Base-by-base conservation (phyloP, 2,329 filamentous ascomycete genomes). In the Microdochium trichocladiopsis region DNA sequence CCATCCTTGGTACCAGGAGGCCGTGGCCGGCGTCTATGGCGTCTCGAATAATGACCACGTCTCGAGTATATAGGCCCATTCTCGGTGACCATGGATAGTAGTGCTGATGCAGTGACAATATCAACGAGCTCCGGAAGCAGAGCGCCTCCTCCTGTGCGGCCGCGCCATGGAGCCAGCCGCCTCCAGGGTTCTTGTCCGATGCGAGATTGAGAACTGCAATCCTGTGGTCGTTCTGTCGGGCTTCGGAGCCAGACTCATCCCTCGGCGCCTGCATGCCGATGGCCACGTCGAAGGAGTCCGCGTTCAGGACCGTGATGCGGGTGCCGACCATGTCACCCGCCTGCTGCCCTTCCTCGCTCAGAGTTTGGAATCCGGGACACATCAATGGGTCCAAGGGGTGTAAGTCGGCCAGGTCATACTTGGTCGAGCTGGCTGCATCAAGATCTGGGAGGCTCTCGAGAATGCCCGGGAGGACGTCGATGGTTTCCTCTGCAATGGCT, bases 81-180 rank as follows among this genome's bases (percentile, higher is more conserved):
- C 53, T 49, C 4, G 55, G 47, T 18, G n/a, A 25, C 52, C 57
- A 57, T 4, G 60, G 64, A 48, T 64, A 66, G 50, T 62, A 55
- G 2, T 18, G 12, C 37, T 47, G 48, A 33, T 57, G 55, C 18
- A 75, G 64, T 2, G 69, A 69, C 21, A 64, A 56, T 51, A 63
- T 72, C 18, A 76, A 71, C 0, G 72, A 70, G 47, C 72, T 76
- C 31, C 80, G 73, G 57, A 77, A 79, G 65, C 78, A 84, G n/a
- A 84, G 69, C 14, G 75, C 73, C 69, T 84, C 81, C 67, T 84
- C 80, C 62, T 84, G 81, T 2, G 79, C 80, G 10, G 75, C 60
- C 51, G 77, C 68, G 37, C 80, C 80, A 25, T 66, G 69, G 9
- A 71, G 61, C 70, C 78, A 83, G 18, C 78, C 79, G 2, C 82